A percentile compares a stretch with the other conserved stretches of the same genome.
These are phyloP conservation scores for Dissophora ornata DNA, from an alignment of 192 early-diverging fungal genomes.

Conservation along the genomic window DNA sequence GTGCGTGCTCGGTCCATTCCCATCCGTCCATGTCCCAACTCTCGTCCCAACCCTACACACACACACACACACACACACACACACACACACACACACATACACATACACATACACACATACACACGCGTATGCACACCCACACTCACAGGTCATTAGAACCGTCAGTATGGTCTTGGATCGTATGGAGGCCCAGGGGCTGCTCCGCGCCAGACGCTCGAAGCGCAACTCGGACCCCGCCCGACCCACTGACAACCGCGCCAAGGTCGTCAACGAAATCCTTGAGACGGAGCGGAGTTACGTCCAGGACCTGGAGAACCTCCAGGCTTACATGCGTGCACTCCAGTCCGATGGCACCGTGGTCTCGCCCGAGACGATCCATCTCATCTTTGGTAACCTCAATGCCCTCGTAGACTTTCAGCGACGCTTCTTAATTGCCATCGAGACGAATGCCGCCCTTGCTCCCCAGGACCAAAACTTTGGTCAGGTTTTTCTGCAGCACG, in stretches of 20 bases:
- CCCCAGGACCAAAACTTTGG: constrained; percentile 91
- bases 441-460: constrained; percentile 78
- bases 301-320: constrained; percentile 86
- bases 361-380: constrained; percentile 81
- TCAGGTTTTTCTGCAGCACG: constrained; percentile 77
- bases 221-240: constrained; percentile 62
- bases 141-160: constrained; percentile 79
- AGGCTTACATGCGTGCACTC: constrained; percentile 78
- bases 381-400: constrained; percentile 93
- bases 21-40: constrained; percentile 8
- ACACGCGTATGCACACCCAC: too few species aligned
- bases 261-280: constrained; percentile 87
- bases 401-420: constrained; percentile 95
- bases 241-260: constrained; percentile 90
- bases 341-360: constrained; percentile 74
- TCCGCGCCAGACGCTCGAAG: constrained; percentile 53
- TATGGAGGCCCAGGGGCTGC: constrained; percentile 75
- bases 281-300: constrained; percentile 95
- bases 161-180: constrained; percentile 81
- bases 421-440: constrained; percentile 92
- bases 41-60: too few species aligned
- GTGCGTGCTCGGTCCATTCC: not conserved
- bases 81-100: too few species aligned
- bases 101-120: too few species aligned
- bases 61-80: too few species aligned